Percentiles rank a stretch among this genome's conserved stretches.
Conservation (phyloP, 176 grass and related monocot species). For the Carex myosuroides region DNA sequence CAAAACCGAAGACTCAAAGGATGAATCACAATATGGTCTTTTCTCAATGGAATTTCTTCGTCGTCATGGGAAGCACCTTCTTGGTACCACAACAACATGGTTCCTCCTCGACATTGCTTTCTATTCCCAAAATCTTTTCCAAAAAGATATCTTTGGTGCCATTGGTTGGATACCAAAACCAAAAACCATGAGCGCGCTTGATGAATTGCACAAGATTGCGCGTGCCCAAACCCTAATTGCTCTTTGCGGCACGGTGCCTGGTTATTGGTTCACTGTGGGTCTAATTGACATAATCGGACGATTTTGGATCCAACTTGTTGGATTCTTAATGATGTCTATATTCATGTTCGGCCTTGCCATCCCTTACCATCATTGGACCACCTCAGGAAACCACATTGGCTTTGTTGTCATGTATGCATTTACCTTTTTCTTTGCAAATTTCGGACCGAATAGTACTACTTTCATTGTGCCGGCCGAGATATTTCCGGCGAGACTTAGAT, state of each 20-base stretch:
- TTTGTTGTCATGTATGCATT: conserved; percentile 71
- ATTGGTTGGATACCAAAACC: conserved; percentile 65
- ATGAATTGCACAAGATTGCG: conserved; percentile 58
- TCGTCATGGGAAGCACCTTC: conserved; percentile 50
- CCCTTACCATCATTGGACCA: conserved; percentile 62
- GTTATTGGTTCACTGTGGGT: conserved; percentile 75
- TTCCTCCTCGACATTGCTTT: conserved; percentile 62
- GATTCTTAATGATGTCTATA: conserved; percentile 51
- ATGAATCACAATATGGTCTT: conserved; percentile 32
- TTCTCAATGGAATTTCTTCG: conserved; percentile 42
- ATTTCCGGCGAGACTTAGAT: conserved; percentile 63
- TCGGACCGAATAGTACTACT: conserved; percentile 58
- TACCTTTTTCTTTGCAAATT: conserved; percentile 50
- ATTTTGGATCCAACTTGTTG: conserved; percentile 42
- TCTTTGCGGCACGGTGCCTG: conserved; percentile 72
- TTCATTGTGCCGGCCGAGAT: conserved; percentile 91
- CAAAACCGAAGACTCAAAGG: neutral
- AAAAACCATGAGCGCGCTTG: conserved; percentile 51
- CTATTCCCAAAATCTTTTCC: conserved; percentile 51
- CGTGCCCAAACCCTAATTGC: conserved; percentile 66
- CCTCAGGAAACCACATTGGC: conserved; percentile 39
- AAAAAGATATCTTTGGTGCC: conserved; percentile 49
- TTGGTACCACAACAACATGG: conserved; percentile 47
- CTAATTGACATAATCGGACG: conserved; percentile 64
- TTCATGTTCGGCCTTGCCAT: conserved; percentile 75